Conservation (phyloP, 2,329 filamentous ascomycete species). For the Aspergillus niger region DNA sequence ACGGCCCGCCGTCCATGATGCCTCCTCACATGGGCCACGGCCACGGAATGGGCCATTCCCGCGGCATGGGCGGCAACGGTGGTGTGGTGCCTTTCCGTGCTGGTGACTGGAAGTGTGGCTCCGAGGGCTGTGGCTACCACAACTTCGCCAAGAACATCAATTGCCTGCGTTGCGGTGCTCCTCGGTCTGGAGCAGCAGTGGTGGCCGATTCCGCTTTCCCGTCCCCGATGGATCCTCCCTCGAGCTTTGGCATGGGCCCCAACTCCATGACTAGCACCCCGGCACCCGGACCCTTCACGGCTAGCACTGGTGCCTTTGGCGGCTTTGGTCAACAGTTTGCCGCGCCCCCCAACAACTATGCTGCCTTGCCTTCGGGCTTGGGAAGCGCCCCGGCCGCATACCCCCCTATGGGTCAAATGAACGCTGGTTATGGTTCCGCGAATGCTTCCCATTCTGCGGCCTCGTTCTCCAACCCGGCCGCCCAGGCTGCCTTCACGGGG, state of each 20-base stretch:
- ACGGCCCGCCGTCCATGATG: conserved; percentile 75
- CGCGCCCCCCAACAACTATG: conserved; percentile 76
- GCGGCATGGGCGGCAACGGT: conserved; percentile 70
- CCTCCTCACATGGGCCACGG: conserved; percentile 70
- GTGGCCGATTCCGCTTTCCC: conserved; percentile 92
- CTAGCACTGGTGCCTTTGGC: conserved; percentile 68
- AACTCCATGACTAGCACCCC: conserved; percentile 83
- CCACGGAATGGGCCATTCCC: conserved; percentile 59
- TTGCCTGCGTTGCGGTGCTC: conserved; percentile 93
- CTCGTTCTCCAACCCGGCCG: conserved; percentile 88
- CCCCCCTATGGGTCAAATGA: conserved; percentile 66
- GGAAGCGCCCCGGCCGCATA: conserved; percentile 78
- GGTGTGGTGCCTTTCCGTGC: conserved; percentile 95
- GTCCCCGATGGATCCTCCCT: conserved; percentile 82
- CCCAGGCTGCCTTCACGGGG: conserved; percentile 91
- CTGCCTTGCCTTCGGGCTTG: conserved; percentile 78
- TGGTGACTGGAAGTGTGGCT: conserved; percentile 98
- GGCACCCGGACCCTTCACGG: conserved; percentile 74
- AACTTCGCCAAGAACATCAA: conserved; percentile 99
- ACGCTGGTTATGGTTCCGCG: conserved; percentile 76
- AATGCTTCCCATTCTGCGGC: conserved; percentile 79
- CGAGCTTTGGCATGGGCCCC: conserved; percentile 81
- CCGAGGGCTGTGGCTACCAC: conserved; percentile 96
- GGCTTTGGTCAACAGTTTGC: conserved; percentile 78
- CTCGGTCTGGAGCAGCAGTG: conserved; percentile 88